These are phyloP conservation scores for Diplotaxis tenuifolia DNA, from an alignment of 345 rosid species.

Conservation along the genomic window DNA sequence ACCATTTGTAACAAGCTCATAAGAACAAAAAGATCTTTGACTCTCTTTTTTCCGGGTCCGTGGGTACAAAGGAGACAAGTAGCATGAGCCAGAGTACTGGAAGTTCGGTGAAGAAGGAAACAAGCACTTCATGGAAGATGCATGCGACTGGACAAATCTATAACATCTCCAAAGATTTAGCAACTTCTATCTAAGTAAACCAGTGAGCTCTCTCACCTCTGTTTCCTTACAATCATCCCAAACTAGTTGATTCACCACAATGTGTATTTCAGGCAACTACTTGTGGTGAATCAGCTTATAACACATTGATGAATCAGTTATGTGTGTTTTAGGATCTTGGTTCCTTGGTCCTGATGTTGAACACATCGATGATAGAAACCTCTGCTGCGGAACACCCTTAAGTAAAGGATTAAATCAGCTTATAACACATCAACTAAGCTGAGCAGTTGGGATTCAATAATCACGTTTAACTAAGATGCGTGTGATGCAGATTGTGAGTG, in stretches of 20 bases:
- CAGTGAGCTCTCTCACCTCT: slow-evolving; percentile 39
- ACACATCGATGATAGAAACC: slow-evolving; percentile 70
- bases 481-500: slow-evolving; percentile 58
- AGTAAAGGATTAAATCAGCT: too few relatives aligned
- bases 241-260: background rate
- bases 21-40: too few relatives aligned
- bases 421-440: too few relatives aligned
- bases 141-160: slow-evolving; percentile 96
- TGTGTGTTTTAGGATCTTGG: too few relatives aligned
- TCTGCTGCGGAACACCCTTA: slow-evolving; percentile 86
- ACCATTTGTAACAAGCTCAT: slow-evolving; percentile 9
- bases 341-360: slow-evolving; percentile 82
- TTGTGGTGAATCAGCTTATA: too few relatives aligned
- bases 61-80: slow-evolving; percentile 64
- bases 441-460: too few relatives aligned
- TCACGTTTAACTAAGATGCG: too few relatives aligned
- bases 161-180: slow-evolving; percentile 90
- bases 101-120: slow-evolving; percentile 96
- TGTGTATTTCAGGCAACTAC: slow-evolving; percentile 49
- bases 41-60: too few relatives aligned
- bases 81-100: slow-evolving; percentile 89
- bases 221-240: background rate
- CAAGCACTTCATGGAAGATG: slow-evolving; percentile 73
- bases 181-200: slow-evolving; percentile 71
- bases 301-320: too few relatives aligned